Evolutionary conservation across 2,329 filamentous ascomycete genomes (phyloP).

Genomic region (Fusarium sororula): DNA sequence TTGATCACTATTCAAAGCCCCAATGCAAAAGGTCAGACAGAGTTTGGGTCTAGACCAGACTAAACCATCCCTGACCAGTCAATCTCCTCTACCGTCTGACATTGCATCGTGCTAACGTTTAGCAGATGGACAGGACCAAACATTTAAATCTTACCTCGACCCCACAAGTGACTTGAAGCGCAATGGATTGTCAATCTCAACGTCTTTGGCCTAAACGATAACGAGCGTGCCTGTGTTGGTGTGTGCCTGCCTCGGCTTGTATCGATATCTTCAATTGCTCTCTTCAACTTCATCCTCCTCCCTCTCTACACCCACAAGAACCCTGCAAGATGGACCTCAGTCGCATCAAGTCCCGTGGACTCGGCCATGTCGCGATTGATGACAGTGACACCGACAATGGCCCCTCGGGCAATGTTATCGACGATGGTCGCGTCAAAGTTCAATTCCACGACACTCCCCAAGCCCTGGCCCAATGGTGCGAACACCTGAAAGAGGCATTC

Average conservation of each 20-base stretch:
- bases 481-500: constrained; percentile 30
- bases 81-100: not conserved
- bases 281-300: not conserved
- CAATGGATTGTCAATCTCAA: not conserved
- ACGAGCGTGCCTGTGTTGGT: not conserved
- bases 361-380: constrained; percentile 41
- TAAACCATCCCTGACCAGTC: not conserved
- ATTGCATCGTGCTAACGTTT: not conserved
- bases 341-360: constrained; percentile 41
- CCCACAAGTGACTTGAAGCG: constrained; percentile 12
- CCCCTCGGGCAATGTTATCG: constrained; percentile 41
- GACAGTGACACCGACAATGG: constrained; percentile 28
- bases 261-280: not conserved
- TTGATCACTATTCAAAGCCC: not conserved
- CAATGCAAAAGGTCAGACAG: not conserved
- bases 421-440: constrained; percentile 45
- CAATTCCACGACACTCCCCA: constrained; percentile 44
- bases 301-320: not conserved
- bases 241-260: not conserved
- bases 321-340: constrained; percentile 39
- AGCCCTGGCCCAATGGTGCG: constrained; percentile 41
- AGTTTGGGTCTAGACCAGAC: constrained; percentile 6
- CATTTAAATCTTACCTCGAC: not conserved
- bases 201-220: not conserved
- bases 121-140: not conserved